These are phyloP conservation scores for Pythium rishiriense DNA, from an alignment of 352 stramenopile genomes.

Conservation along the genomic window DNA sequence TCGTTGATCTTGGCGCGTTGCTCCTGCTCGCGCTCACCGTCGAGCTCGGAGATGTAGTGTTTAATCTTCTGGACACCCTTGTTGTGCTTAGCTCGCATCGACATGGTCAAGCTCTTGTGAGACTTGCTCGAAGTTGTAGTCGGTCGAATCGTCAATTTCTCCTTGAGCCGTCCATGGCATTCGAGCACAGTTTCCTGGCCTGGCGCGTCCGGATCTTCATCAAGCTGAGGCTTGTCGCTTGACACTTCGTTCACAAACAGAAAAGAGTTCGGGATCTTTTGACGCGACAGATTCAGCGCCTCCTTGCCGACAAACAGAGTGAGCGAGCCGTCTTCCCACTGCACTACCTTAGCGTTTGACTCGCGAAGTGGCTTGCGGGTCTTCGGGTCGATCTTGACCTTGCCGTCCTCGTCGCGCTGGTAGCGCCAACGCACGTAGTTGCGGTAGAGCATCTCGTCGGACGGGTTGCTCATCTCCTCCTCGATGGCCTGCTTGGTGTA, in stretches of 20 bases:
- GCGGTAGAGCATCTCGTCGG: conserved; percentile 82
- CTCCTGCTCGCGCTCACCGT: conserved; percentile 81
- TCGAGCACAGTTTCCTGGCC: conserved; percentile 82
- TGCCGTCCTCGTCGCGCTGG: conserved; percentile 58
- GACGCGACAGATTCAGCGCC: conserved; percentile 74
- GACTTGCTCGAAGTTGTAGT: conserved; percentile 84
- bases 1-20: conserved; percentile 86
- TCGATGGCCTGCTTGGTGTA: conserved; percentile 77
- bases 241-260: conserved; percentile 78
- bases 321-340: conserved; percentile 85
- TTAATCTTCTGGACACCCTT: conserved; percentile 87
- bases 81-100: conserved; percentile 88
- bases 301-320: conserved; percentile 88
- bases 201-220: conserved; percentile 55
- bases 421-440: conserved; percentile 86
- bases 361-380: conserved; percentile 64
- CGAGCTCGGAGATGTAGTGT: conserved; percentile 84
- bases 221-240: conserved; percentile 61
- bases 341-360: conserved; percentile 81
- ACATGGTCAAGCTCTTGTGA: conserved; percentile 88
- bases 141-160: conserved; percentile 87
- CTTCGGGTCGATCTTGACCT: conserved; percentile 61
- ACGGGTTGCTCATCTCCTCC: conserved; percentile 82
- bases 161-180: conserved; percentile 74
- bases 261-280: conserved; percentile 88